Evolutionary conservation across 352 stramenopile genomes (phyloP).

Genomic region (Phytopythium delawarense): DNA sequence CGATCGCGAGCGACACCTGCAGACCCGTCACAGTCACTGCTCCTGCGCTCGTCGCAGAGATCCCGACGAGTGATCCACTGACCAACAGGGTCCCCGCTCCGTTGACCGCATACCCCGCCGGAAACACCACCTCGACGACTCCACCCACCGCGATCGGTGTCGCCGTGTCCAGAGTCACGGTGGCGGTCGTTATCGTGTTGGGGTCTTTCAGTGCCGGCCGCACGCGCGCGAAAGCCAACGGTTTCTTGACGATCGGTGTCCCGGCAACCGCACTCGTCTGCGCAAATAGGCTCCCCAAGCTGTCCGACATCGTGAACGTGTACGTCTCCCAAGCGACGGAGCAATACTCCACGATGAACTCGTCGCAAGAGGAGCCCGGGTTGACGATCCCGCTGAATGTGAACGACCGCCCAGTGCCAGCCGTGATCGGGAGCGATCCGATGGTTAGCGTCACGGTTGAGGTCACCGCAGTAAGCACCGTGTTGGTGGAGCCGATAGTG

Average conservation of each 20-base stretch:
- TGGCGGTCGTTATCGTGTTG: slow-evolving; percentile 30
- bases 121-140: slow-evolving; percentile 48
- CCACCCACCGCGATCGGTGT: slow-evolving; percentile 34
- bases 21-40: slow-evolving; percentile 19
- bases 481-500: slow-evolving; percentile 33
- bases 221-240: slow-evolving; percentile 42
- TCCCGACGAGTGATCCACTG: slow-evolving; percentile 16
- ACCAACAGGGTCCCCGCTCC: slow-evolving; percentile 15
- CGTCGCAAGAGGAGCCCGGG: slow-evolving; percentile 45
- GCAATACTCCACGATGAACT: slow-evolving; percentile 62
- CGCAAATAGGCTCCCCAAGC: slow-evolving; percentile 36
- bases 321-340: slow-evolving; percentile 34
- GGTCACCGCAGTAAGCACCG: slow-evolving; percentile 15
- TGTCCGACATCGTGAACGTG: slow-evolving; percentile 34
- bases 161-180: slow-evolving; percentile 35
- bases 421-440: slow-evolving; percentile 21
- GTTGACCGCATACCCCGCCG: slow-evolving; percentile 30
- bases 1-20: slow-evolving; percentile 31
- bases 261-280: slow-evolving; percentile 32
- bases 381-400: slow-evolving; percentile 46
- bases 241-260: slow-evolving; percentile 65
- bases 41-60: slow-evolving; percentile 26
- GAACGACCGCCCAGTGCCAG: slow-evolving; percentile 37
- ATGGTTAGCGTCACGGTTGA: slow-evolving; percentile 21
- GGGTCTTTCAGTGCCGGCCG: slow-evolving; percentile 34